A percentile compares a stretch with the other conserved stretches of the same genome.
Conservation (phyloP, 306 rosid species). For the Hippophae gyantsensis region DNA sequence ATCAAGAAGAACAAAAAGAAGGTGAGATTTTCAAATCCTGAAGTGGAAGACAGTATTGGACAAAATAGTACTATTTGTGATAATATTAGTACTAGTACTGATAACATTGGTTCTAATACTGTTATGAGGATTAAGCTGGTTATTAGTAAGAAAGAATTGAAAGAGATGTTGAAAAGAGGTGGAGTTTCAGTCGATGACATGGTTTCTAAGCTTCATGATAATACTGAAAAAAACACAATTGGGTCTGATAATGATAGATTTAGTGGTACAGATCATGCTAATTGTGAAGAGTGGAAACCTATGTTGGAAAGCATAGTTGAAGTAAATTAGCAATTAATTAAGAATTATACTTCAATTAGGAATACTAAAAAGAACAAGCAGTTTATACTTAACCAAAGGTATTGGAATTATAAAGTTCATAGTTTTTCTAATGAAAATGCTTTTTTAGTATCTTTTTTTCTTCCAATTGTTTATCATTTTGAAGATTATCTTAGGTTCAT, state of each 20-base stretch:
- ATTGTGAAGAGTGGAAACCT: conserved; percentile 53
- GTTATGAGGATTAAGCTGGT: conserved; percentile 71
- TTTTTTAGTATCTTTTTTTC: too few relatives aligned
- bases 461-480: too few relatives aligned
- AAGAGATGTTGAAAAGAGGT: conserved; percentile 47
- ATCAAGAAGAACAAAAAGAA: conserved; percentile 27
- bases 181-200: conserved; percentile 43
- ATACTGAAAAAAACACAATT: conserved; percentile 16
- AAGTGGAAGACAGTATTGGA: conserved; percentile 31
- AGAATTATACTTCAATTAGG: too few relatives aligned
- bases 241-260: conserved; percentile 11
- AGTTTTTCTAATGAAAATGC: too few relatives aligned
- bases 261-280: not conserved
- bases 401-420: too few relatives aligned
- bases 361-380: too few relatives aligned
- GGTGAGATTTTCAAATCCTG: conserved; percentile 66
- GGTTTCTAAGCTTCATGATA: conserved; percentile 30
- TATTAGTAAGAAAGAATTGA: conserved; percentile 54
- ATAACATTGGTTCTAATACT: not conserved
- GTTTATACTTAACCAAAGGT: too few relatives aligned
- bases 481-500: too few relatives aligned
- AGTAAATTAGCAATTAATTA: conserved; percentile 34
- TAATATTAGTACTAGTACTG: conserved; percentile 6
- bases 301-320: conserved; percentile 70
- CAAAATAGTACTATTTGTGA: conserved; percentile 20